Evolutionary conservation across 371 early-diverging fungal genomes (phyloP), one percentile per base, ranked within the genome.

Genomic region (Mortierella polycephala): DNA sequence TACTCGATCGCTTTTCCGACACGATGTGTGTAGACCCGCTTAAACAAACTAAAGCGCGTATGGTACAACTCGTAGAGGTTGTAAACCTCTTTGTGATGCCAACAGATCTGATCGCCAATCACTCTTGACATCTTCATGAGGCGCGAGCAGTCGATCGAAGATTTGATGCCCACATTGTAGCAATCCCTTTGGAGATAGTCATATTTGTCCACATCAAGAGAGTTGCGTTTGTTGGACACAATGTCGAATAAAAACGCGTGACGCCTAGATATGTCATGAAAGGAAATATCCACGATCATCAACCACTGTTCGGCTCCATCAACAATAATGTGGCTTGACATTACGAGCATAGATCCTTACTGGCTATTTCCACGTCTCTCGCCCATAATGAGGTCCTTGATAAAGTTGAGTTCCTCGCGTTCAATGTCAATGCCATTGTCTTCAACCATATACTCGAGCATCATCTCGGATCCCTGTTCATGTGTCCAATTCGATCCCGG

Each of bases 191-290:
- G 88, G 52, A 99, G 86, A 69, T 98, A 99, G 80, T 99, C 99
- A 83, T 97, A 98, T 83, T 97, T 97, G 83, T 99, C 99, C 16
- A 98, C 98, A 80, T 99, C 99, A 21, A 98, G 87, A 40, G 93
- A 91, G 71, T 95, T 98, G 60, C 92, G 86, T 77, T 96, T 93
- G 85, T 99, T 99, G 46, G 97, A 94, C 0, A 99, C 98, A 69
- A 99, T 96, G 65, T 99, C 96, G 85, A 95, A 98, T 57, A 98
- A 70, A 70, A 95, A 99, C 18, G 74, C 72, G 47, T 86, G 84
- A 2, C 88, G 82, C 37, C 74, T 69, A 59, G n/a, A 42, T 10
- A 9, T n/a, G 41, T 45, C 39, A 40, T 21, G 23, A 10, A 21
- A 49, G 49, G 8, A 13, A 16, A 21, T 13, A 47, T 44, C 7